These are phyloP conservation scores for Leucosporidium yakuticum DNA, from an alignment of 768 basidiomycete species.

Conservation along the genomic window DNA sequence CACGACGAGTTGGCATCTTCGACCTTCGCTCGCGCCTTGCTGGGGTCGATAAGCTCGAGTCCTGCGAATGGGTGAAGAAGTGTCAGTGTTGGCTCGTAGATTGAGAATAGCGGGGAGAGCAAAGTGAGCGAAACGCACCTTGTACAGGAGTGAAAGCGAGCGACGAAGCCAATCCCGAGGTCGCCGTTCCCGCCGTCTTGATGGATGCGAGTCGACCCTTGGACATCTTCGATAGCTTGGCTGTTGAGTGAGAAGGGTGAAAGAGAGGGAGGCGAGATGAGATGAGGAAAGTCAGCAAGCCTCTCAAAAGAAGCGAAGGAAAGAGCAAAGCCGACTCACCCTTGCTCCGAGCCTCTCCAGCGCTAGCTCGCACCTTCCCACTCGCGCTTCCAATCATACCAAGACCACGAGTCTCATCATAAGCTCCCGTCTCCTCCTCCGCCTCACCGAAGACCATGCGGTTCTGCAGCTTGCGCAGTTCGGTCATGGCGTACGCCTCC, in stretches of 20 bases:
- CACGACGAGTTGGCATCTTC: conserved; percentile 95
- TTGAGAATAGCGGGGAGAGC: not conserved
- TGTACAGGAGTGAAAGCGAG: conserved; percentile 93
- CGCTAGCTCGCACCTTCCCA: conserved; percentile 81
- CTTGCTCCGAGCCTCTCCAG: conserved; percentile 83
- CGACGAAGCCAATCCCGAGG: conserved; percentile 82
- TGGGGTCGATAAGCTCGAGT: conserved; percentile 88
- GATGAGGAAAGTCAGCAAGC: not conserved
- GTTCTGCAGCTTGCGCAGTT: conserved; percentile 93
- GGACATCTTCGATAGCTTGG: conserved; percentile 92
- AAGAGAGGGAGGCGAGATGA: not conserved
- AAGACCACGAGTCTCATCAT: conserved; percentile 94
- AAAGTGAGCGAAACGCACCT: conserved; percentile 49
- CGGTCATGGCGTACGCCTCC: conserved; percentile 94
- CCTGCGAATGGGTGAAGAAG: conserved; percentile 50
- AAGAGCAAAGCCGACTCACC: conserved; percentile 53
- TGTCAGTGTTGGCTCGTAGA: not conserved
- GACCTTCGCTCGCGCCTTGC: conserved; percentile 70
- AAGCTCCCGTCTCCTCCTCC: conserved; percentile 92
- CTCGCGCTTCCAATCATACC: conserved; percentile 89
- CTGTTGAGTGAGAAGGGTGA: conserved; percentile 49
- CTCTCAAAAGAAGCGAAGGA: not conserved
- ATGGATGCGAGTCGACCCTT: conserved; percentile 79
- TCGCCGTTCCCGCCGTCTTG: conserved; percentile 55
- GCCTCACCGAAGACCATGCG: conserved; percentile 91